Evolutionary conservation across 1,284 basidiomycete genomes (phyloP), one percentile per base, ranked within the genome.

Genomic region (Tylopilus sp.): DNA sequence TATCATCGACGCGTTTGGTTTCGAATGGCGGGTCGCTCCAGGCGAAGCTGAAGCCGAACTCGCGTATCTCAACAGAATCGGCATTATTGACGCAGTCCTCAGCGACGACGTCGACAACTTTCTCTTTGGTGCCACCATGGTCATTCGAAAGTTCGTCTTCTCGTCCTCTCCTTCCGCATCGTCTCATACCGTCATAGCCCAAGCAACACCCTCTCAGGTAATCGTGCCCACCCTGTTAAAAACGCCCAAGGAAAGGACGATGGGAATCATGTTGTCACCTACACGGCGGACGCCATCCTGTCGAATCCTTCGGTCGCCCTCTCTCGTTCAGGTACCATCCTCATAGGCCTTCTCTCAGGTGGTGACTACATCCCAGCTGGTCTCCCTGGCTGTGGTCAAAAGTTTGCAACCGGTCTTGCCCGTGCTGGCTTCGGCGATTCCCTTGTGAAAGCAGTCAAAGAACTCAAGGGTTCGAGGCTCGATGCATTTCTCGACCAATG

Each of bases 11-110:
- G 85, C 88, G 0, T 94, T 94, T 70, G 93, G 94, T 0, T 91
- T 91, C 57, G 88, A 93, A 63, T 91, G 85, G 82, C 77, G 83
- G 64, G 83, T 79, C 64, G 95, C 95, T 6, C 91, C 91, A 0
- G 95, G 92, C 11, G 95, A 98, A 69, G 95, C 95, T 0, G 95
- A 99, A 68, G 95, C 95, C 0, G 95, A 99, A 63, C 76, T 99
- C 1, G 95, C 95, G 0, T 85, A 87, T 54, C 75, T 98, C 56
- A 93, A 91, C 59, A 72, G 75, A 4, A 79, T 85, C 30, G 91
- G 91, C 0, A 69, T 88, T 48, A 87, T 98, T 47, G 95, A 99
- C 63, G 91, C 85, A 0, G 81, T 98, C 10, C 73, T 96, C 33
- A 92, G 93, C 0, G 94, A 98, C 69, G 95, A 97, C 59, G 91